Percentiles rank a stretch among this genome's conserved stretches.
Conservation (phyloP, 345 rosid species). For the Melaleuca alternifolia region DNA sequence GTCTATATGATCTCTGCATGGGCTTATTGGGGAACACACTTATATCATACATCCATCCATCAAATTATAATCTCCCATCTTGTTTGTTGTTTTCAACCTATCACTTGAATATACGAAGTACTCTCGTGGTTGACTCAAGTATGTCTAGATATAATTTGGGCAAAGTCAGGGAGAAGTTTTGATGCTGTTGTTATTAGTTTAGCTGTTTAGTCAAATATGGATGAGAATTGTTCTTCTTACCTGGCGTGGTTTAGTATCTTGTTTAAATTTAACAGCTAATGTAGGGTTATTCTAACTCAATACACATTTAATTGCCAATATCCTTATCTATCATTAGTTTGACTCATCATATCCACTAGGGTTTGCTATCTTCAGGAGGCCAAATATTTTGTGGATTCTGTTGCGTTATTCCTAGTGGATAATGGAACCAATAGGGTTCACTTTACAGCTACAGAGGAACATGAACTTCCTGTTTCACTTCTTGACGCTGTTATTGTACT, state of each 20-base stretch:
- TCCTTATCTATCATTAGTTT: not conserved
- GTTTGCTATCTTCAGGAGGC: slow-evolving; percentile 30
- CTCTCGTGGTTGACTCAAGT: not conserved
- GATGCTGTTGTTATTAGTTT: not conserved
- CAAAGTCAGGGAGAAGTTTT: not conserved
- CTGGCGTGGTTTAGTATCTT: not conserved
- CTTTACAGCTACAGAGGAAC: slow-evolving; percentile 15
- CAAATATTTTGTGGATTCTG: slow-evolving; percentile 3
- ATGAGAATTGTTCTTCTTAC: not conserved
- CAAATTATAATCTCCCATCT: not conserved
- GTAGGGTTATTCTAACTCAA: not conserved
- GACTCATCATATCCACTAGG: slow-evolving; percentile 13
- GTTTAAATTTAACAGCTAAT: not conserved
- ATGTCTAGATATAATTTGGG: not conserved
- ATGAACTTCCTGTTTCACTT: slow-evolving; percentile 13
- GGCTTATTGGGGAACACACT: not conserved
- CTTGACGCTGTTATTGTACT: slow-evolving; percentile 26
- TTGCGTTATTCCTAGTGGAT: slow-evolving; percentile 12
- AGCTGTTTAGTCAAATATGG: not conserved
- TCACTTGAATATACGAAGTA: not conserved
- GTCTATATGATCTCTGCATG: not conserved
- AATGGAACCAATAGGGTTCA: not conserved
- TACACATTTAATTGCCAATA: not conserved
- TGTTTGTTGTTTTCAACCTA: not conserved
- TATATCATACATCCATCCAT: not conserved